Evolutionary conservation across 2,329 filamentous ascomycete species (phyloP), one percentile per base, ranked within the genome.

Genomic region (Calonectria honghensis): DNA sequence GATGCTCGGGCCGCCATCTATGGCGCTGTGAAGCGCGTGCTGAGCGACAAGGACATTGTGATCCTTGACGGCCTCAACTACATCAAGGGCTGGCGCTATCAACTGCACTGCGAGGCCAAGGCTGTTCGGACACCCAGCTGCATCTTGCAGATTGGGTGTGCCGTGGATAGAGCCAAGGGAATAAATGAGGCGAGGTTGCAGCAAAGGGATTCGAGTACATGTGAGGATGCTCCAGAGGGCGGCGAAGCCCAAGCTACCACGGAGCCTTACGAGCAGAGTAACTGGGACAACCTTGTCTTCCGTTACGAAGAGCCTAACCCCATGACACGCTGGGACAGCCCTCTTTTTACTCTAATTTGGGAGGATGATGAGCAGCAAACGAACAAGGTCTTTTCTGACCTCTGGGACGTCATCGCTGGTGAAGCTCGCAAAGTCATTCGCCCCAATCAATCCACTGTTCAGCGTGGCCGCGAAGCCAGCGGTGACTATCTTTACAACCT

Each of bases 11-110:
- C 95, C 2, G 89, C 92, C 52, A 88, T 95, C 70, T 95, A 94
- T 83, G 95, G 91, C 74, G 94, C 95, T 74, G 93, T 96, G 59
- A 96, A 96, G 88, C 90, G 95, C 54, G 90, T 93, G 64, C 88
- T 97, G 37, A 92, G 90, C 74, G 90, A 92, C 72, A 91, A 92
- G 80, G 93, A 95, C 81, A 92, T 97, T 73, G 94, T 97, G 68
- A 91, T 97, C 61, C 91, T 95, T 20, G 95, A 97, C 83, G 92
- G 93, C 1, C 87, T 95, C 74, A 97, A 97, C 85, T 97, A 97
- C 85, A 97, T 97, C 86, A 97, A 97, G 84, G 95, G 95, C 48
- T 97, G 94, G 91, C 90, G 95, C 64, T 97, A 97, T 83, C 95
- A 97, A 87, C 88, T 97, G 29, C 94, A 93, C 84, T 96, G 95